phyloP scores from a whole-genome alignment of 176 grass and related monocot genomes.

The Aegilops bicornis region DNA sequence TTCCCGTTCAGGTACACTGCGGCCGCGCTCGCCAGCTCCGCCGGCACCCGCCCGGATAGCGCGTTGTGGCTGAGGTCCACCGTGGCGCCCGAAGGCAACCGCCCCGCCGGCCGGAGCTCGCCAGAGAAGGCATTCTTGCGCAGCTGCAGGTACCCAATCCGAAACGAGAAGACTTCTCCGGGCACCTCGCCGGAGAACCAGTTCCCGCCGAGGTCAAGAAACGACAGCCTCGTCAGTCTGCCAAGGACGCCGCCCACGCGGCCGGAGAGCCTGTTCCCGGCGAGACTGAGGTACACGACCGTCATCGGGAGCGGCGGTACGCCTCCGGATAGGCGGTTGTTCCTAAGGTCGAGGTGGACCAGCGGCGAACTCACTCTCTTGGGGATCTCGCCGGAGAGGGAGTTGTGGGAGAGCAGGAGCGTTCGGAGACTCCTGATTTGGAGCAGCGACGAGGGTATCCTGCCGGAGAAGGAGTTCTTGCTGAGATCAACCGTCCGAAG shows the following conservation, averaged over 20 bases:
- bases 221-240: constrained; percentile 41
- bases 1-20: constrained; percentile 78
- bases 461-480: constrained; percentile 53
- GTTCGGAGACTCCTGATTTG: constrained; percentile 35
- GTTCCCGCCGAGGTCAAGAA: constrained; percentile 79
- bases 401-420: constrained; percentile 69
- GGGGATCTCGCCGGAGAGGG: constrained; percentile 42
- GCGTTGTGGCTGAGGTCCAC: constrained; percentile 87
- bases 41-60: constrained; percentile 53
- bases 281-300: constrained; percentile 68
- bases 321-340: constrained; percentile 46
- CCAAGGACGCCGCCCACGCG: constrained; percentile 36
- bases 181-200: constrained; percentile 63
- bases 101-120: constrained; percentile 37
- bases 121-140: constrained; percentile 76
- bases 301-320: constrained; percentile 50
- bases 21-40: constrained; percentile 47
- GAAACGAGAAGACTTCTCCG: constrained; percentile 54
- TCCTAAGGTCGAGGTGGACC: constrained; percentile 63
- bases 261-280: constrained; percentile 69
- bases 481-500: constrained; percentile 73
- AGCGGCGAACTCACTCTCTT: constrained; percentile 28
- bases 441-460: constrained; percentile 43
- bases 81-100: constrained; percentile 43
- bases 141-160: constrained; percentile 58